Base-by-base conservation (phyloP, 306 rosid species). In the Cyamopsis tetragonoloba region DNA sequence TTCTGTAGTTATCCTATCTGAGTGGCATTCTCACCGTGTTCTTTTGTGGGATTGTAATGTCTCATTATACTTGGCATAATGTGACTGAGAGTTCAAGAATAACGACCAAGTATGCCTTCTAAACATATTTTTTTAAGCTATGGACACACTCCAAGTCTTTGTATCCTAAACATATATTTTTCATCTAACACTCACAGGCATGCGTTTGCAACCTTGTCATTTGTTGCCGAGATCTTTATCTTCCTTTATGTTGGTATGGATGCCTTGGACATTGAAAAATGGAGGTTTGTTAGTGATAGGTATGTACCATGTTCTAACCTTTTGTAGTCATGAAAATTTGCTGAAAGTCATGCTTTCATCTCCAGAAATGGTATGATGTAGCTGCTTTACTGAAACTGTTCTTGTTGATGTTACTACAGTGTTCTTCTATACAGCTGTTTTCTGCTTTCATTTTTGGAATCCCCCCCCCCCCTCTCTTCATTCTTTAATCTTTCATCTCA, bases 31-130 rank as follows among this genome's bases (percentile, higher is more conserved):
- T 93, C 77, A 89, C 99, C 0, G 99, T 93, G 39, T 93, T 93
- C 95, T 93, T 93, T 73, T 93, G 97, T 68, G 99, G 99, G 74
- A 93, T 93, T 63, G 96, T 90, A 19, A 93, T 93, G 99, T 93
- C 99, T n/a, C 99, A 93, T 69, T 93, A 93, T 86, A 88, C 97
- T 7, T 93, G 97, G 97, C 97, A 93, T 72, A 90, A 93, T 71
- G 97, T 93, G 68, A 89, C 99, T 0, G 96, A 88, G 79, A 84
- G 97, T 68, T 93, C 97, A 68, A 88, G 97, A 83, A 34, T 86
- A 70, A 93, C 99, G 2, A 93, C 99, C 77, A 93, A 93, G 99
- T 93, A 83, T 24, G 89, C 50, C 41, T 76, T 74, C 62, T 62
- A 23, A 65, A 69, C 8, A 62, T 39, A 49, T 74, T 50, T 65